phyloP scores from a whole-genome alignment of 2,329 filamentous ascomycete species.

The Pseudocercospora crystallina region DNA sequence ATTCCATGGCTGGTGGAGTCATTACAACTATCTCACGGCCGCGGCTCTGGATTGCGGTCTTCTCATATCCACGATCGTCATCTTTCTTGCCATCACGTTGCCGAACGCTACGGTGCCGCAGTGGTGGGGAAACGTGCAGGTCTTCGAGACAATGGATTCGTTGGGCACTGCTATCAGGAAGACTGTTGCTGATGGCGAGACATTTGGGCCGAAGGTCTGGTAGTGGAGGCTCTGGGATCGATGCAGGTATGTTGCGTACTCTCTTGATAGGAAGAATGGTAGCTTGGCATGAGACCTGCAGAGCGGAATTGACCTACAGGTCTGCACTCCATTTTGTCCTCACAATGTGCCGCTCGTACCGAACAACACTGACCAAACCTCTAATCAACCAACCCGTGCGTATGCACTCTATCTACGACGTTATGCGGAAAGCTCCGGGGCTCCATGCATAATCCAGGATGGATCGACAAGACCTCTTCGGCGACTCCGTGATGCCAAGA shows the following conservation, averaged over 20 bases:
- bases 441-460: too few relatives aligned
- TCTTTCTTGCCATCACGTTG: slow-evolving; percentile 86
- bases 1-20: slow-evolving; percentile 77
- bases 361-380: too few relatives aligned
- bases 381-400: too few relatives aligned
- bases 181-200: slow-evolving; percentile 60
- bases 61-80: slow-evolving; percentile 76
- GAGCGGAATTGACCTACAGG: too few relatives aligned
- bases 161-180: slow-evolving; percentile 27
- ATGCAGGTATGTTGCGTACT: background rate
- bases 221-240: slow-evolving; percentile 14
- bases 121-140: slow-evolving; percentile 85
- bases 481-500: too few relatives aligned
- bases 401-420: too few relatives aligned
- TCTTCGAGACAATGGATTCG: slow-evolving; percentile 28
- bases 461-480: too few relatives aligned
- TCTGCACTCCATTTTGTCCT: too few relatives aligned
- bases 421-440: too few relatives aligned
- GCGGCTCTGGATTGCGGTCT: slow-evolving; percentile 80
- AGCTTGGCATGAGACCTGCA: too few relatives aligned
- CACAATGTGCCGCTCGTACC: too few relatives aligned
- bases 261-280: too few relatives aligned
- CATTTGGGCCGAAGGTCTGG: slow-evolving; percentile 59
- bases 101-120: slow-evolving; percentile 71
- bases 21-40: slow-evolving; percentile 86